These are phyloP conservation scores for Aspergillus wentii DNA, from an alignment of 495 filamentous ascomycete genomes.

Conservation along the genomic window DNA sequence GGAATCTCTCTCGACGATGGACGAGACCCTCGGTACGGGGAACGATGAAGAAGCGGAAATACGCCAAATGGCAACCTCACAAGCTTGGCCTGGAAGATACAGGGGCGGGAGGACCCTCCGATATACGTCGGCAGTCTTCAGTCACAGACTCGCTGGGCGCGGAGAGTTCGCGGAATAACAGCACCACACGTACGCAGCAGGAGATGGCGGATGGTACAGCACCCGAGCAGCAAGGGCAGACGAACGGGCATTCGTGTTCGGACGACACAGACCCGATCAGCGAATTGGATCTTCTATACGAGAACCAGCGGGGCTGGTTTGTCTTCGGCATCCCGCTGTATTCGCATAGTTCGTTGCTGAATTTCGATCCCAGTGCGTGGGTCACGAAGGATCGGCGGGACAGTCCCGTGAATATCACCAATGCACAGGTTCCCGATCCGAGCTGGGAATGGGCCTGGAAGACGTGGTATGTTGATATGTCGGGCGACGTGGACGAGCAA, in stretches of 20 bases:
- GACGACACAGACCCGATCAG: slow-evolving; percentile 7
- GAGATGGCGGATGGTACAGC: background rate
- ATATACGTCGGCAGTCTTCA: slow-evolving; percentile 8
- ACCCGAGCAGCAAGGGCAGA: background rate
- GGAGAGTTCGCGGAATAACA: slow-evolving; percentile 8
- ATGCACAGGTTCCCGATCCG: slow-evolving; percentile 90
- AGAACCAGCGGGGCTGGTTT: slow-evolving; percentile 85
- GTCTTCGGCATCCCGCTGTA: slow-evolving; percentile 87
- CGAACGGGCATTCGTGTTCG: background rate
- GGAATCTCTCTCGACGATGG: slow-evolving; percentile 22
- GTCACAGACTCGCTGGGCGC: slow-evolving; percentile 4
- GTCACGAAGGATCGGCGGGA: slow-evolving; percentile 66
- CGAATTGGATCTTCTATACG: slow-evolving; percentile 87
- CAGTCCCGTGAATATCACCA: slow-evolving; percentile 80
- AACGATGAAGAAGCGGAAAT: slow-evolving; percentile 52
- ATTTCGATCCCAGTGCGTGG: slow-evolving; percentile 84
- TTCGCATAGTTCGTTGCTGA: slow-evolving; percentile 77
- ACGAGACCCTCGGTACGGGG: slow-evolving; percentile 39
- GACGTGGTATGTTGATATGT: slow-evolving; percentile 90
- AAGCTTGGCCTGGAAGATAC: slow-evolving; percentile 29
- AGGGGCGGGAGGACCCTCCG: slow-evolving; percentile 16
- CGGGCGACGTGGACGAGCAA: slow-evolving; percentile 80
- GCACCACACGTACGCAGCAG: slow-evolving; percentile 5
- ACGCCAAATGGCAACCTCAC: slow-evolving; percentile 57
- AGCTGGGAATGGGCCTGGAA: slow-evolving; percentile 97